Evolutionary conservation across 495 filamentous ascomycete genomes (phyloP), one percentile per base, ranked within the genome.

Genomic region (Tuber melanosporum): DNA sequence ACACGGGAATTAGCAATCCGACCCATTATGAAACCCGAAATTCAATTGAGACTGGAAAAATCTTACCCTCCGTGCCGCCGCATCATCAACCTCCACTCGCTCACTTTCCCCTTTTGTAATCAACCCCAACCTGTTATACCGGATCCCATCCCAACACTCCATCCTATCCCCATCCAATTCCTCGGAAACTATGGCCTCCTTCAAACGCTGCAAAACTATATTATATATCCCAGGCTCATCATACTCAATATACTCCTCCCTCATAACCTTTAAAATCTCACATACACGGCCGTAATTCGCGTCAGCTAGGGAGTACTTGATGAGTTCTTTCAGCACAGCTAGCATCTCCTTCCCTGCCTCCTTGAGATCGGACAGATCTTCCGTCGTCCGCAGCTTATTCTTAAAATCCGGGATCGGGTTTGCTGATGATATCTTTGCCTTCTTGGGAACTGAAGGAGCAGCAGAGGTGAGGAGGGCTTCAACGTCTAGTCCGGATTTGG

Each of bases 341-440:
- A 86, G 87, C 88, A 99, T 91, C 83, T 97, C 93, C 78, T 89
- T 89, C 5, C 89, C 89, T 0, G 93, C 92, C 71, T 91, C 89
- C 75, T 89, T 87, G 41, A 96, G 87, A 6, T 86, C 87, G 22
- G 87, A 86, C 22, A 91, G 85, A 45, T 90, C 89, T 20, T 90
- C 89, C 2, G 92, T 77, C 26, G 75, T 88, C 1, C 85, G 84
- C 22, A 98, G 86, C 36, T 89, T 88, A 85, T 95, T 93, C 81
- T 94, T 96, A 88, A 98, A 98, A 73, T 94, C 92, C 0, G 96
- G 94, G 70, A 99, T 92, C 7, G 94, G 90, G 80, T 99, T 98
- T 41, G 90, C 86, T 0, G 89, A 80, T 4, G 91, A 91, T 73
- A 99, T 94, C 75, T 89, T 91, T 57, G 85, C 81, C 15, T 86